Evolutionary conservation across 2,329 filamentous ascomycete genomes (phyloP).

Genomic region (Pseudogymnoascus sp.): DNA sequence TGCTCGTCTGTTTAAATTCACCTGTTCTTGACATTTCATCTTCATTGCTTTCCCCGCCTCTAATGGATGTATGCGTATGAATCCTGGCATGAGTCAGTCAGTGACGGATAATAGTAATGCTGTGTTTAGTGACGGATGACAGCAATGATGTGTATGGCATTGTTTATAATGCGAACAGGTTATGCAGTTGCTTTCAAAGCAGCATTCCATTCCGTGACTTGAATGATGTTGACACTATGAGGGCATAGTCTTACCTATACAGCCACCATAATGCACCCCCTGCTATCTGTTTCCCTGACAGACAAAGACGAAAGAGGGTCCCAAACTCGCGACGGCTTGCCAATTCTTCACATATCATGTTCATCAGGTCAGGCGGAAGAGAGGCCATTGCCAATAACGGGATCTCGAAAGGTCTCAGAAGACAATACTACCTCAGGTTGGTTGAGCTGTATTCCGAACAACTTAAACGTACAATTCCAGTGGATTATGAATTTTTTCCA

Average conservation of each 20-base stretch:
- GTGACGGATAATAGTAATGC: constrained; percentile 1
- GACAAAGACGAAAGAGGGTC: constrained; percentile 51
- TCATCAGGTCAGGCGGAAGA: constrained; percentile 42
- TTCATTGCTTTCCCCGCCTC: constrained; percentile 35
- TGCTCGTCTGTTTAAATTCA: constrained; percentile 13
- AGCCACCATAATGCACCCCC: constrained; percentile 50
- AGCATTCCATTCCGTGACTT: not conserved
- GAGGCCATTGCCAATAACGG: constrained; percentile 35
- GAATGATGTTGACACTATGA: not conserved
- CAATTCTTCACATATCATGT: constrained; percentile 52
- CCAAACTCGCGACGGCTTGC: constrained; percentile 46
- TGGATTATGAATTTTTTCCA: not conserved
- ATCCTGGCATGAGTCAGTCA: constrained; percentile 31
- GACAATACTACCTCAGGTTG: not conserved
- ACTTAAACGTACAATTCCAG: not conserved
- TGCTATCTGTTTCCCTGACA: constrained; percentile 46
- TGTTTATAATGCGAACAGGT: not conserved
- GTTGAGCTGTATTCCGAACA: not conserved
- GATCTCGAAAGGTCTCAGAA: not conserved
- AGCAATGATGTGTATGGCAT: not conserved
- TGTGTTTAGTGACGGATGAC: not conserved
- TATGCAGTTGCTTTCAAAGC: not conserved
- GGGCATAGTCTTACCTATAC: constrained; percentile 44
- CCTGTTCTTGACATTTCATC: constrained; percentile 24
- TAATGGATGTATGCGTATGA: constrained; percentile 37